Base-by-base conservation (phyloP, 2,329 filamentous ascomycete genomes). In the Sporothrix pseudoabietina region DNA sequence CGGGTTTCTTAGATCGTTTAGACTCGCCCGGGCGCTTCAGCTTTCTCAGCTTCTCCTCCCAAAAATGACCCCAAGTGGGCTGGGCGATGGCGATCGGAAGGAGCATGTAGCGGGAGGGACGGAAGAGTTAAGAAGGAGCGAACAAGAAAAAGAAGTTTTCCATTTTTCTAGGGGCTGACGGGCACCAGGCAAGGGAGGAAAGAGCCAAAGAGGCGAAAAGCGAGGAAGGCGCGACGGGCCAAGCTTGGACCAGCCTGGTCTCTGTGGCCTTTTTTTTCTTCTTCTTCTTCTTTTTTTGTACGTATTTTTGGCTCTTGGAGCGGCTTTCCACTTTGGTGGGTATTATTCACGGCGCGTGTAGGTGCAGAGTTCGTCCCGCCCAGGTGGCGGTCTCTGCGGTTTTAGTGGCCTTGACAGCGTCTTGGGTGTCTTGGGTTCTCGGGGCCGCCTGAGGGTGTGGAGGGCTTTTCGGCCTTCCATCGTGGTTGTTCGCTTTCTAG, bases 21-120 rank as follows among this genome's bases (percentile, higher is more conserved):
- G 35, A 19, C 39, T 63, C 32, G 59, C 35, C 55, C 55, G 55
- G 19, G 26, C 30, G 55, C 55, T 59, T 59, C 57, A 63, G 57
- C 32, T 35, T 35, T 35, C 35, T 35, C 35, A 26, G 35, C 8
- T 63, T n/a, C 32, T 63, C 16, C 3, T 4, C 16, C 55, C 55
- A 61, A 30, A 47, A 47, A 7, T 30, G 39, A 10, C 39, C 52
- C 39, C 61, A 30, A 66, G 22, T 30, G 39, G 61, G 39, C 32
- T 66, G 61, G 61, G 12, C 39, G 61, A 66, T 65, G 39, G 61
- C 61, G 61, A 66, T 66, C 39, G 59, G 59, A 44, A 65, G 59
- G 39, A 41, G 59, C 59, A 44, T 65, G 30, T 30, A 9, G 8
- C 39, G 39, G 61, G 61, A 66, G 35, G 59, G 39, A 63, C 39